These are phyloP conservation scores for Mycena rosella DNA, from an alignment of 768 basidiomycete genomes.

Conservation along the genomic window DNA sequence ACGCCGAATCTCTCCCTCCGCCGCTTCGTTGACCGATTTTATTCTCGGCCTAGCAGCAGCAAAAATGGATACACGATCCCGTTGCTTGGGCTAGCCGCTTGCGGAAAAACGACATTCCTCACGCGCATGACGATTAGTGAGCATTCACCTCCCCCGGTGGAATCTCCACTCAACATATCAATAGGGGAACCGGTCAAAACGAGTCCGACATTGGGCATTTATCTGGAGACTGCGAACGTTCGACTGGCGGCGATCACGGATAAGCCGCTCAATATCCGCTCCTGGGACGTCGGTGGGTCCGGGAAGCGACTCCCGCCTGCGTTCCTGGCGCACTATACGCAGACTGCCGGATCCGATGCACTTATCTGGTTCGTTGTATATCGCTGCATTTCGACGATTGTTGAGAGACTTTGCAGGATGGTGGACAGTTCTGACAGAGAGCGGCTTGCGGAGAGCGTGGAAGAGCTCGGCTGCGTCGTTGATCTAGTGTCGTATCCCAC, in stretches of 20 bases:
- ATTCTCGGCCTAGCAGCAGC: conserved; percentile 23
- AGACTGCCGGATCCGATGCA: conserved; percentile 55
- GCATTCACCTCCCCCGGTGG: background rate
- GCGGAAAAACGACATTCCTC: conserved; percentile 64
- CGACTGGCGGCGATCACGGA: conserved; percentile 30
- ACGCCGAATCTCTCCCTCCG: conserved; percentile 35
- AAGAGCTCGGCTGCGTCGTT: conserved; percentile 60
- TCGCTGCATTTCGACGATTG: background rate
- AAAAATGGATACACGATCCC: conserved; percentile 18
- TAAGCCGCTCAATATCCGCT: conserved; percentile 61
- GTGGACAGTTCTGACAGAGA: conserved; percentile 69
- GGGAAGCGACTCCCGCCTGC: conserved; percentile 56
- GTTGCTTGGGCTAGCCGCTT: conserved; percentile 54
- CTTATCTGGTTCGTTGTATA: conserved; percentile 58
- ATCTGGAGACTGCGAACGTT: conserved; percentile 66
- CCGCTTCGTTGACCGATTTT: conserved; percentile 48
- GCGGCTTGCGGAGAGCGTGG: conserved; percentile 63
- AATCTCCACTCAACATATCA: background rate
- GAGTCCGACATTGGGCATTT: conserved; percentile 63
- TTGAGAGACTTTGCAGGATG: conserved; percentile 44
- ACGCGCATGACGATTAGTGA: conserved; percentile 54
- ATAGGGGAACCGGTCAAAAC: conserved; percentile 51
- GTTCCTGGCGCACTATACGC: conserved; percentile 40
- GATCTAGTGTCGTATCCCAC: conserved; percentile 49
- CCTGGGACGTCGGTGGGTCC: conserved; percentile 78